Conservation (phyloP, 2,329 filamentous ascomycete species). For the Beauveria scarabaeidicola region DNA sequence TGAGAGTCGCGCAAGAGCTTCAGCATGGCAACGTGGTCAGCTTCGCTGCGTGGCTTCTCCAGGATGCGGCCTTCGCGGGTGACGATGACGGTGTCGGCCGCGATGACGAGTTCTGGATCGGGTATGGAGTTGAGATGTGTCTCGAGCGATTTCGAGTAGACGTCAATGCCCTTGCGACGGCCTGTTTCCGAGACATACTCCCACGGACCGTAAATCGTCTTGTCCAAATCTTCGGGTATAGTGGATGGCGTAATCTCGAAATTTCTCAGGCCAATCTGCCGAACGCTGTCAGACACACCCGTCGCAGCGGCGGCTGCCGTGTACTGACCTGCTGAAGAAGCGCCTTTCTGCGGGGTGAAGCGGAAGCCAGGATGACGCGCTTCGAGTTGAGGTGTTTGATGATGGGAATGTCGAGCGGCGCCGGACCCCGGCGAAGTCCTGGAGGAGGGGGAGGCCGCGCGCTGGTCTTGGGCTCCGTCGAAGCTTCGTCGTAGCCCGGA, state of each 20-base stretch:
- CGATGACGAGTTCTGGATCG: slow-evolving; percentile 78
- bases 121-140: slow-evolving; percentile 34
- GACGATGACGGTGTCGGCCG: slow-evolving; percentile 86
- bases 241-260: slow-evolving; percentile 79
- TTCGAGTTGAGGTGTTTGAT: slow-evolving; percentile 67
- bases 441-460: slow-evolving; percentile 17
- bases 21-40: slow-evolving; percentile 77
- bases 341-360: slow-evolving; percentile 75
- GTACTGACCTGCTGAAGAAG: slow-evolving; percentile 60
- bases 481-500: slow-evolving; percentile 36
- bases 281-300: neutral
- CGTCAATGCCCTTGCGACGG: slow-evolving; percentile 69
- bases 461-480: slow-evolving; percentile 27
- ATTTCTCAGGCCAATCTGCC: slow-evolving; percentile 67
- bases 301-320: slow-evolving; percentile 5
- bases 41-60: slow-evolving; percentile 81
- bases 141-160: slow-evolving; percentile 45
- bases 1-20: slow-evolving; percentile 68
- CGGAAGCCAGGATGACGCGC: slow-evolving; percentile 81
- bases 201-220: slow-evolving; percentile 63
- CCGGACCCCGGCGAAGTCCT: slow-evolving; percentile 40
- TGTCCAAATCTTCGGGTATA: slow-evolving; percentile 78
- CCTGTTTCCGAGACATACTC: slow-evolving; percentile 91
- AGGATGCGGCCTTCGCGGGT: slow-evolving; percentile 67
- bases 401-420: slow-evolving; percentile 70